Percentiles rank a stretch among this genome's conserved stretches.
Evolutionary conservation across 2,329 filamentous ascomycete genomes (phyloP).

Genomic region (Neonectria neomacrospora): DNA sequence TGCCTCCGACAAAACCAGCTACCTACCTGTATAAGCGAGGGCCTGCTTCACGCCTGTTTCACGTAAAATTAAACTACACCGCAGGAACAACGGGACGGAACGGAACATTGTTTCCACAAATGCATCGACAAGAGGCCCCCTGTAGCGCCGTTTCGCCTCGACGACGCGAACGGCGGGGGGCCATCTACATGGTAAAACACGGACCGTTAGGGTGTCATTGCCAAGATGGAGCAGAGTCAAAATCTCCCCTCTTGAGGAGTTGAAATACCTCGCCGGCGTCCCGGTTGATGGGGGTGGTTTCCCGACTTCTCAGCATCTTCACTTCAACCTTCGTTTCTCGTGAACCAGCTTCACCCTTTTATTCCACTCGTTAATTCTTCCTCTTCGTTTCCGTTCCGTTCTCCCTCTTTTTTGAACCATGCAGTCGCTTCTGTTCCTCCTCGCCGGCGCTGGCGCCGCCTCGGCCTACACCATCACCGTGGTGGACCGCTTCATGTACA

Average conservation of each 20-base stretch:
- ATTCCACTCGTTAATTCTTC: background rate
- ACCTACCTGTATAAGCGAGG: background rate
- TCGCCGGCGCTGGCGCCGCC: conserved; percentile 23
- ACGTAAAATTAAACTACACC: background rate
- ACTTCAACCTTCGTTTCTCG: background rate
- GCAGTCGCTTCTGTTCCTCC: background rate
- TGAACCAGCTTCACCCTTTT: background rate
- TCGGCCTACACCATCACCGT: conserved; percentile 37
- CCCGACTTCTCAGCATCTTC: background rate
- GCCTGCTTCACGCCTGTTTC: background rate
- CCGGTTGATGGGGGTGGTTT: background rate
- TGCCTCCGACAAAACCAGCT: background rate
- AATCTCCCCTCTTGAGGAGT: background rate
- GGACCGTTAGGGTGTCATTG: background rate
- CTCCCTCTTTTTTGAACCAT: background rate
- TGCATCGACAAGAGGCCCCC: background rate
- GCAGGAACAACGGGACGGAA: background rate
- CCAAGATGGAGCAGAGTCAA: background rate
- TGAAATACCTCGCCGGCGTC: background rate
- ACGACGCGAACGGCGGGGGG: background rate
- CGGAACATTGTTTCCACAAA: background rate
- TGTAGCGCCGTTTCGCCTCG: background rate
- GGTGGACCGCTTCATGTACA: conserved; percentile 45
- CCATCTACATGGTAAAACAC: background rate
- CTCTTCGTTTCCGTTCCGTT: background rate